These are phyloP conservation scores for Citrus hindsii DNA, from an alignment of 345 rosid genomes.

Conservation along the genomic window DNA sequence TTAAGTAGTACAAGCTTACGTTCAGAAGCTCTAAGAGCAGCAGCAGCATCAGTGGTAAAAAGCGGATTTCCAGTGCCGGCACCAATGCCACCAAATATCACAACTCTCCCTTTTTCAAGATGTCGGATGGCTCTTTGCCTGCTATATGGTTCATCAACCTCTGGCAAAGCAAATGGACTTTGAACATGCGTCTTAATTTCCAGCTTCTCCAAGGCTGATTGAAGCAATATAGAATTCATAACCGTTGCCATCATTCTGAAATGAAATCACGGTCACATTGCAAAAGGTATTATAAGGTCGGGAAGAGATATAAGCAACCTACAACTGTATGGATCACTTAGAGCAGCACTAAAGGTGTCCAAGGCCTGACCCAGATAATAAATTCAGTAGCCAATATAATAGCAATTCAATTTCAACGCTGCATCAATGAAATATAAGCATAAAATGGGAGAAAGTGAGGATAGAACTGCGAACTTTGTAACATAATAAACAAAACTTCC, in stretches of 20 bases:
- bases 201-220: slow-evolving; percentile 48
- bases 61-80: slow-evolving; percentile 44
- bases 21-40: slow-evolving; percentile 50
- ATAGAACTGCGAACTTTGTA: not conserved
- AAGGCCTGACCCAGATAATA: not conserved
- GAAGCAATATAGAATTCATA: slow-evolving; percentile 50
- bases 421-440: not conserved
- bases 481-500: not conserved
- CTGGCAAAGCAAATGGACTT: slow-evolving; percentile 38
- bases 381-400: not conserved
- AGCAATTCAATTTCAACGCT: not conserved
- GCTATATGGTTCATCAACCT: slow-evolving; percentile 40
- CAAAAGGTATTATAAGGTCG: not conserved
- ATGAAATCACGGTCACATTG: slow-evolving; percentile 9
- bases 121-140: slow-evolving; percentile 48
- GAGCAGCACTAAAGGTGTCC: not conserved
- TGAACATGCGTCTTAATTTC: slow-evolving; percentile 39
- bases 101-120: slow-evolving; percentile 55
- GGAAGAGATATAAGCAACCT: not conserved
- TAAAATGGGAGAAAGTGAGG: not conserved
- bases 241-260: slow-evolving; percentile 51
- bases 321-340: not conserved
- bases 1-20: slow-evolving; percentile 15
- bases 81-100: slow-evolving; percentile 50
- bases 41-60: slow-evolving; percentile 45